phyloP scores from a whole-genome alignment of 805 yeast species.

The Komagataella pastoris region DNA sequence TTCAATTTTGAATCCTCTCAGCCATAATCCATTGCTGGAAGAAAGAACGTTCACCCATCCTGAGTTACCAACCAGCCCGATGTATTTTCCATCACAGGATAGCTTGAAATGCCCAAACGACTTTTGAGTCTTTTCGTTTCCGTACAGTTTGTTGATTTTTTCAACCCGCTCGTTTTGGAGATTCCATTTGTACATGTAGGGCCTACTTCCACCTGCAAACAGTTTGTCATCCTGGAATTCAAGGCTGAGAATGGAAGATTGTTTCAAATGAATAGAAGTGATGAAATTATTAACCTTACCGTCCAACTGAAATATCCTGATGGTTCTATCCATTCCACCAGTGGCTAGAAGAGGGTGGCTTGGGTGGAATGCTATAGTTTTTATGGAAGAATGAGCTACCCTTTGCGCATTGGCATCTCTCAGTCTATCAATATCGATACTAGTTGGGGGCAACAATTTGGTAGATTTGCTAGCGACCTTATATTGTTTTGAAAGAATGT shows the following conservation, averaged over 20 bases:
- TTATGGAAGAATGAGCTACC: conserved; percentile 70
- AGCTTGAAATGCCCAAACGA: conserved; percentile 79
- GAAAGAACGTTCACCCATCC: conserved; percentile 87
- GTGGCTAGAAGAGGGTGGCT: conserved; percentile 72
- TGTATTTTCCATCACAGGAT: conserved; percentile 56
- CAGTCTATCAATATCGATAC: conserved; percentile 65
- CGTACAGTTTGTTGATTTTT: conserved; percentile 80
- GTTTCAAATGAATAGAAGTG: conserved; percentile 66
- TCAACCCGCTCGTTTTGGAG: conserved; percentile 48
- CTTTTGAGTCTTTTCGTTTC: conserved; percentile 75
- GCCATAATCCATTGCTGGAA: conserved; percentile 74
- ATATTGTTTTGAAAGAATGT: conserved; percentile 18
- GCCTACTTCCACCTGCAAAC: conserved; percentile 83
- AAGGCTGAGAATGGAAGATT: conserved; percentile 73
- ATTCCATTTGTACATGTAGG: conserved; percentile 89
- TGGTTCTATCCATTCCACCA: conserved; percentile 85
- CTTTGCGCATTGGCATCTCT: conserved; percentile 74
- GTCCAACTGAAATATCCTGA: conserved; percentile 81
- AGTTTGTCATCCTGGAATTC: conserved; percentile 41
- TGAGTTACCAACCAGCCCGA: conserved; percentile 70
- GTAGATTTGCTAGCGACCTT: conserved; percentile 15
- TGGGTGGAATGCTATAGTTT: conserved; percentile 75
- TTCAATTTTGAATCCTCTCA: conserved; percentile 78
- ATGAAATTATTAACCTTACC: conserved; percentile 75
- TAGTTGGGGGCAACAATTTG: conserved; percentile 54